Evolutionary conservation across 441 rosid species (phyloP), one percentile per base, ranked within the genome.

Genomic region (Metrosideros polymorpha): DNA sequence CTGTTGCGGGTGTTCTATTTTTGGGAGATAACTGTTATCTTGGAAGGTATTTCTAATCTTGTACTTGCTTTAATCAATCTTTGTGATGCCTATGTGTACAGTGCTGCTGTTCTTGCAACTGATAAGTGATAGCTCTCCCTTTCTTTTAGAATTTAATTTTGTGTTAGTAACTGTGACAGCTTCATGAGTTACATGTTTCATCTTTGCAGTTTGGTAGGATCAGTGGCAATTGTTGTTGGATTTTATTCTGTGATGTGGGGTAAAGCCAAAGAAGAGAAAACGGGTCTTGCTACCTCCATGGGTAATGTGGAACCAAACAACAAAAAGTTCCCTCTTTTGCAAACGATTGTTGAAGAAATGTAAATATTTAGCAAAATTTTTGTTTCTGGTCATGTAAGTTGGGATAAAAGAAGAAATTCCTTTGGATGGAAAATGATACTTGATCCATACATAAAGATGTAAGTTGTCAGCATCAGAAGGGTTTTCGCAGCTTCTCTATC

Each of bases 221-320:
- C 94, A 53, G 75, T 83, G 50, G 89, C 89, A 85, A 94, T 93
- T 86, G 90, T 86, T 51, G 14, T 84, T 49, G 95, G 93, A 79
- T 92, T 94, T 88, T 93, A 94, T 86, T 88, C 87, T 1, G 93
- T 92, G 85, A 89, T 92, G 88, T 91, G 95, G 97, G 94, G 92
- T 50, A 93, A 92, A 87, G 91, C 92, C 71, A 89, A 90, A 86
- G 93, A 92, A 71, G 87, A 50, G 57, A 90, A 87, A 66, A 55
- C 85, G 18, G 87, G 61, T 75, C 85, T 25, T 84, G 89, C 87
- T 84, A 13, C 52, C 56, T 82, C 43, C 45, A 87, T 55, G 9
- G 56, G 29, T 52, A 82, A 35, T 77, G 76, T 75, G 52, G 88
- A 88, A 84, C 89, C 91, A 55, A 85, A 89, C 84, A 88, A 89